Evolutionary conservation across 2,329 filamentous ascomycete species (phyloP), one percentile per base, ranked within the genome.

Genomic region (Xylariaceae sp.): DNA sequence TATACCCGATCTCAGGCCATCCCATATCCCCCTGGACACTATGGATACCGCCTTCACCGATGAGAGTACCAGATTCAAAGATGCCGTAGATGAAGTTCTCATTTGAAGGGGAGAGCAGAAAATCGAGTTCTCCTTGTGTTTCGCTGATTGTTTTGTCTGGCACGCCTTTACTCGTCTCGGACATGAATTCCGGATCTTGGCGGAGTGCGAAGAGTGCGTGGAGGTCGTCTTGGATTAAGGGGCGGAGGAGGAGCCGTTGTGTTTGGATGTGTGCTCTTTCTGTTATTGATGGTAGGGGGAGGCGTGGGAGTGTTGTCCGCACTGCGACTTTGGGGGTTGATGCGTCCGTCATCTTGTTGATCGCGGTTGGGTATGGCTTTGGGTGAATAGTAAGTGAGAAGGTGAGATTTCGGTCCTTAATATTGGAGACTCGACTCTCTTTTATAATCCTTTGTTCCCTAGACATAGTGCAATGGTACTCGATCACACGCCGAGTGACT

Each of bases 21-120:
- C 68, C 47, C 15, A 44, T 45, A 10, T 23, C 13, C 0, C 62
- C 64, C n/a, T 47, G 52, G 3, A 68, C 13, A 1, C 58, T 63
- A 50, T 70, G 65, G 23, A 72, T 58, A 5, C 70, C 70, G 47
- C 66, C 67, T 56, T 72, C 70, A 30, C 70, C 70, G 8, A 73
- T 66, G 5, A 71, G 57, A 57, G 69, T 68, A 2, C 67, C 69
- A 1, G 67, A 69, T 0, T 58, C 63, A 8, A 72, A 71, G 2
- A 66, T 63, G 51, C 59, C 64, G 57, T 61, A 63, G 9, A 53
- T 1, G 58, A 64, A 63, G 51, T 56, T 56, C 50, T 49, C 52
- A 4, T 42, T 18, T 56, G 56, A 15, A 7, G 60, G 34, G 5
- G 15, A 1, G 1, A 62, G 34, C 51, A 69, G 64, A 10, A 34